A percentile compares a stretch with the other conserved stretches of the same genome.
Conservation (phyloP, 202 grass and related monocot genomes). For the Carex sylvatica region DNA sequence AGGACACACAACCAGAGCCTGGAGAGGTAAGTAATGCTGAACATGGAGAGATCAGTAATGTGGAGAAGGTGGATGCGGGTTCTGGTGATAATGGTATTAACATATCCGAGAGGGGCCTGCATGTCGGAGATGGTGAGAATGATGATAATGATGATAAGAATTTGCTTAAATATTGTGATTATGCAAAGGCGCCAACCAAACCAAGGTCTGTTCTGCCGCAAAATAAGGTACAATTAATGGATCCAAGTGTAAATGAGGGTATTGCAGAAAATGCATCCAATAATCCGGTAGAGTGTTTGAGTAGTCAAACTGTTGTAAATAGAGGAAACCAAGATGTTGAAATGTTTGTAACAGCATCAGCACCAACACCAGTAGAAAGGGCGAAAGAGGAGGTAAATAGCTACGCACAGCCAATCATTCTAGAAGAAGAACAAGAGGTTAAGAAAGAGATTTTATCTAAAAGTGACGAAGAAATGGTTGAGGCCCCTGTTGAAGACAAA, state of each 20-base stretch:
- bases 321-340: slow-evolving; percentile 30
- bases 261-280: slow-evolving; percentile 26
- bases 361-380: slow-evolving; percentile 8
- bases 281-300: slow-evolving; percentile 31
- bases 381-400: slow-evolving; percentile 31
- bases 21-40: slow-evolving; percentile 41
- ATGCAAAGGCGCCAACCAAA: slow-evolving; percentile 63
- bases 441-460: slow-evolving; percentile 17
- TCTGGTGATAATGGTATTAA: slow-evolving; percentile 26
- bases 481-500: slow-evolving; percentile 43
- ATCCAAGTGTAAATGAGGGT: slow-evolving; percentile 30
- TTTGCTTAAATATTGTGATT: slow-evolving; percentile 55
- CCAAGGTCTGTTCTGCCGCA: slow-evolving; percentile 51
- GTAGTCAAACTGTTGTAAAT: slow-evolving; percentile 27
- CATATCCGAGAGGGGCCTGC: slow-evolving; percentile 4
- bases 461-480: slow-evolving; percentile 53
- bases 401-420: slow-evolving; percentile 23
- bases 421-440: slow-evolving; percentile 42
- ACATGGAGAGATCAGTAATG: slow-evolving; percentile 49
- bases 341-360: slow-evolving; percentile 18
- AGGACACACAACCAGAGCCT: slow-evolving; percentile 31
- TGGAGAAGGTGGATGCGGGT: slow-evolving; percentile 21
- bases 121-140: slow-evolving; percentile 21
- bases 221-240: slow-evolving; percentile 28
- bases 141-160: slow-evolving; percentile 27